Base-by-base conservation (phyloP, 2,329 filamentous ascomycete species). In the Aspergillus latus region DNA sequence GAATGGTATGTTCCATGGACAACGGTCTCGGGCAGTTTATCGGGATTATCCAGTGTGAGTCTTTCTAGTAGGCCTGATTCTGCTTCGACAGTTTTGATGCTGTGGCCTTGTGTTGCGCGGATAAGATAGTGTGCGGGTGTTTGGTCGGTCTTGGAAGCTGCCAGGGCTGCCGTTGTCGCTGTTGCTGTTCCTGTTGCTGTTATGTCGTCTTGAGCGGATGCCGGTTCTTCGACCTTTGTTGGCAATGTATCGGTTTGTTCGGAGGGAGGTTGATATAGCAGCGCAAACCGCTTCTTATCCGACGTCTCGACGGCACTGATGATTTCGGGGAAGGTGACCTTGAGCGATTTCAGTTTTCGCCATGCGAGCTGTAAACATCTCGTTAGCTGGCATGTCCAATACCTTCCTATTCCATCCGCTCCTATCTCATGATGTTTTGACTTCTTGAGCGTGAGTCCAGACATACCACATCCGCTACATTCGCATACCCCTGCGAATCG, bases 51-150 rank as follows among this genome's bases (percentile, higher is more conserved):
- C 0, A 84, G 68, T 1, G 84, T 86, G 56, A 97, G 79, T 5
- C 87, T 86, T 16, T 80, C 82, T 2, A 96, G 83, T 2, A 95
- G 81, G 2, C 44, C 44, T 0, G 82, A 82, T 46, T 87, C 84
- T n/a, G 85, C 85, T 29, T 90, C 87, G 36, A 87, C 65, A 5
- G 86, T 76, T 67, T 86, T 85, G 69, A 99, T 89, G 66, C 85
- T 91, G 78, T 97, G 94, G 53, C 94, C 94, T 77, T 97, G 94
- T 69, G 95, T 96, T 29, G 94, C 94, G 67, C 94, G 91, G 75
- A 99, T 97, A 32, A 95, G 81, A 78, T 87, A 97, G 72, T 88
- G 81, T 0, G 80, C 72, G 0, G 90, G 81, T 49, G 88, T 77
- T 0, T 89, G 80, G 52, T 88, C 78, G 7, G 72, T 59, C 46